Evolutionary conservation across 2,329 filamentous ascomycete genomes (phyloP).

Genomic region (Aspergillus quadricinctus): DNA sequence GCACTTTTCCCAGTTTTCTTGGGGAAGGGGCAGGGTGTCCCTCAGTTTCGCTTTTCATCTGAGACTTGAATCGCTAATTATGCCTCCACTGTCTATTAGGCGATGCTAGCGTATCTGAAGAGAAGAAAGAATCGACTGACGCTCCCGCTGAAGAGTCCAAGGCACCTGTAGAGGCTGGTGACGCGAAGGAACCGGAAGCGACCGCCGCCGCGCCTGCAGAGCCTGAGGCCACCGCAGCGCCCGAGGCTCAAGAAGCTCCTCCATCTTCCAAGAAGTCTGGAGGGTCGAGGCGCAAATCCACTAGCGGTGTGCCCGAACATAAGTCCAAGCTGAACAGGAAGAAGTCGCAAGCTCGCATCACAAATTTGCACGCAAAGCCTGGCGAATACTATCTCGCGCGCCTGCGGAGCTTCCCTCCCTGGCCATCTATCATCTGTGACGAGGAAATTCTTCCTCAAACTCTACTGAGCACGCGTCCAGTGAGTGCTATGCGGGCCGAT

Average conservation of each 20-base stretch:
- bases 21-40: constrained; percentile 6
- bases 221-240: constrained; percentile 23
- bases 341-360: constrained; percentile 68
- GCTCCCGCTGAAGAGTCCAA: constrained; percentile 25
- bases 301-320: constrained; percentile 57
- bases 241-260: constrained; percentile 46
- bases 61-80: constrained; percentile 7
- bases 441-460: constrained; percentile 85
- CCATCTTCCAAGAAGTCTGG: constrained; percentile 46
- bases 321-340: constrained; percentile 80
- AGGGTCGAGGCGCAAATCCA: constrained; percentile 66
- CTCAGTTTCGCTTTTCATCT: not conserved
- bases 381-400: constrained; percentile 90
- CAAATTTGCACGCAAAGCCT: constrained; percentile 74
- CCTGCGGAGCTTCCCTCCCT: constrained; percentile 89
- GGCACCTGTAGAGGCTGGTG: constrained; percentile 17
- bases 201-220: constrained; percentile 21
- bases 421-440: constrained; percentile 91
- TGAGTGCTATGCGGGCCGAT: constrained; percentile 75
- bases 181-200: constrained; percentile 23
- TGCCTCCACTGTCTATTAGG: constrained; percentile 10
- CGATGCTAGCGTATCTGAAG: constrained; percentile 17
- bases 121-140: constrained; percentile 26
- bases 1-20: not conserved
- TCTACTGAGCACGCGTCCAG: constrained; percentile 72